These are phyloP conservation scores for Yamadazyma diddensiae DNA, from an alignment of 1,139 yeast species.

Conservation along the genomic window DNA sequence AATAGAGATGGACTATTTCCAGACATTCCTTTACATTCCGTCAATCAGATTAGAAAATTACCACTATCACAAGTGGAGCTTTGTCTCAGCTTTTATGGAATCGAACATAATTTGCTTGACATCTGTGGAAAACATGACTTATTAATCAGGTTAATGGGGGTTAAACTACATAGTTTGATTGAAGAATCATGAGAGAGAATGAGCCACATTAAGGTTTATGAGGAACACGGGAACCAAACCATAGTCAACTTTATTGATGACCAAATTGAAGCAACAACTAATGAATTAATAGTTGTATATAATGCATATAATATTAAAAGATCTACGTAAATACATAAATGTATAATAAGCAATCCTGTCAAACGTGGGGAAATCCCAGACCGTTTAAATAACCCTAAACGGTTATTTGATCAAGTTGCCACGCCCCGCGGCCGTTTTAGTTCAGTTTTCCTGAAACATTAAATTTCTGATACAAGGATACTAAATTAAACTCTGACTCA, in stretches of 20 bases:
- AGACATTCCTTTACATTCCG: neutral
- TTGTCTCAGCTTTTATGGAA: neutral
- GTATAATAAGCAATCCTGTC: too few species aligned
- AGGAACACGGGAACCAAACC: too few species aligned
- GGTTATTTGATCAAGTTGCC: too few species aligned
- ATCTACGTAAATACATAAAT: too few species aligned
- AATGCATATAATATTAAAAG: too few species aligned
- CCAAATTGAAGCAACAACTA: too few species aligned
- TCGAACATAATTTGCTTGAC: neutral
- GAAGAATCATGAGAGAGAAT: neutral
- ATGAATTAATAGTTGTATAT: too few species aligned
- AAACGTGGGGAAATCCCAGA: too few species aligned
- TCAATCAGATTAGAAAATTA: neutral
- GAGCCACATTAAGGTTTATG: neutral
- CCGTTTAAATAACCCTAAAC: too few species aligned
- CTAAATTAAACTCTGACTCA: too few species aligned
- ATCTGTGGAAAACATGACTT: neutral
- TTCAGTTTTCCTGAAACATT: neutral
- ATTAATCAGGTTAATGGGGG: neutral
- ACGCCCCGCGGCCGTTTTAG: conserved; percentile 1
- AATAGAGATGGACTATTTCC: neutral
- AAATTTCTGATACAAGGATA: neutral
- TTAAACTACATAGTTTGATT: neutral
- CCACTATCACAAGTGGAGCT: neutral
- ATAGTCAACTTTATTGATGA: too few species aligned